Percentiles rank a stretch among this genome's conserved stretches.
These are phyloP conservation scores for Diaporthe capsici DNA, from an alignment of 2,329 filamentous ascomycete genomes.

Conservation along the genomic window DNA sequence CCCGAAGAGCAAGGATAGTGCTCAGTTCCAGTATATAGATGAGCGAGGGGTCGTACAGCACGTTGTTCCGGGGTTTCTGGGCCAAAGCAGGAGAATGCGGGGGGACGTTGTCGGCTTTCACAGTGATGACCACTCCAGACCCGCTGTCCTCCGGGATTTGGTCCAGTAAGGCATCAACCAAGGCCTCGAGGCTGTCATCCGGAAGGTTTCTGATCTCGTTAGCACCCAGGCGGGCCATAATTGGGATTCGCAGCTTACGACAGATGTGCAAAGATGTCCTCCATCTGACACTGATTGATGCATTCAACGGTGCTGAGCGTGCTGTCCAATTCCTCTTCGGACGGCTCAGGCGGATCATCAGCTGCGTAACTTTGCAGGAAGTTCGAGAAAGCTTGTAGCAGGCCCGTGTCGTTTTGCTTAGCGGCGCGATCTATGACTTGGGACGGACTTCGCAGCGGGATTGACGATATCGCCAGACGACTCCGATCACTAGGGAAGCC, in stretches of 20 bases:
- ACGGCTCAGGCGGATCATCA: conserved; percentile 96
- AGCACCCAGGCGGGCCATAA: background rate
- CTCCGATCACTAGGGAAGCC: conserved; percentile 76
- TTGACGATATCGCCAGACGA: conserved; percentile 80
- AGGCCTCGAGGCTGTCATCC: conserved; percentile 51
- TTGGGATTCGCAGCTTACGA: conserved; percentile 65
- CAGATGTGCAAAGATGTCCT: conserved; percentile 86
- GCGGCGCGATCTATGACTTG: conserved; percentile 92
- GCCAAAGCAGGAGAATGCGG: conserved; percentile 70
- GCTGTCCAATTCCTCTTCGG: conserved; percentile 96
- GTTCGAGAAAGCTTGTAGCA: conserved; percentile 94
- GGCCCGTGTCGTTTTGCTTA: conserved; percentile 82
- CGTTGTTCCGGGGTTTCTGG: conserved; percentile 68
- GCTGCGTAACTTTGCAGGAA: conserved; percentile 99
- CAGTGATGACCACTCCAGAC: conserved; percentile 84
- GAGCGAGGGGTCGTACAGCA: conserved; percentile 85
- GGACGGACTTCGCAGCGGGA: conserved; percentile 91
- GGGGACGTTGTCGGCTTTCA: conserved; percentile 86
- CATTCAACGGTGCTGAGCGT: conserved; percentile 96
- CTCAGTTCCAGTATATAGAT: conserved; percentile 94
- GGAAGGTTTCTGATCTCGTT: conserved; percentile 54
- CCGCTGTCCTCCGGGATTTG: conserved; percentile 88
- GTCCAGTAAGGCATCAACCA: conserved; percentile 82
- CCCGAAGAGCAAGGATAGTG: conserved; percentile 83
- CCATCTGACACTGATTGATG: conserved; percentile 89